Evolutionary conservation across 2,329 filamentous ascomycete species (phyloP).

Genomic region (Aspergillus spinulosporus): DNA sequence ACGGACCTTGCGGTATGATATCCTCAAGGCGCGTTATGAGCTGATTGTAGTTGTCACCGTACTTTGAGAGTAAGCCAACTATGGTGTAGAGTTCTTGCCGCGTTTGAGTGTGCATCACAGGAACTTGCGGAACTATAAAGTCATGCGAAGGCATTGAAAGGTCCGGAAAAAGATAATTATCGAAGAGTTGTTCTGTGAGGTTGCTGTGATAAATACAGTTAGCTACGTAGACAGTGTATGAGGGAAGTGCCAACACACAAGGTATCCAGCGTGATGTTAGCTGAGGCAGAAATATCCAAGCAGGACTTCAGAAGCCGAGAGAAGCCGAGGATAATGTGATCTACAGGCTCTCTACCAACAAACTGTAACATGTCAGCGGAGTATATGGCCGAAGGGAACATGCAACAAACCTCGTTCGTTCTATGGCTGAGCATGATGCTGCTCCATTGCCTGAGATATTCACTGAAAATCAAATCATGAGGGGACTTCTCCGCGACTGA

Average conservation of each 20-base stretch:
- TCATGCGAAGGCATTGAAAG: constrained; percentile 37
- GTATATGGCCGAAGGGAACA: not conserved
- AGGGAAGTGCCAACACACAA: constrained; percentile 27
- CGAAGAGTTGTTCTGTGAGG: constrained; percentile 58
- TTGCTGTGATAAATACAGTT: constrained; percentile 29
- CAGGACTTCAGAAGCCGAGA: constrained; percentile 46
- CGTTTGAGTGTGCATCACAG: constrained; percentile 56
- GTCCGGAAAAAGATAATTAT: constrained; percentile 66
- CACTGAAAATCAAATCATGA: constrained; percentile 37
- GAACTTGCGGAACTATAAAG: constrained; percentile 40
- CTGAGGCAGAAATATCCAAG: constrained; percentile 40
- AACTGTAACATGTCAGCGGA: constrained; percentile 36
- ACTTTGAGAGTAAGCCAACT: constrained; percentile 57
- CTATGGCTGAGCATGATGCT: constrained; percentile 44
- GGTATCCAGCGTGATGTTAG: constrained; percentile 35
- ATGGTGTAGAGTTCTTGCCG: constrained; percentile 63
- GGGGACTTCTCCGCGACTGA: constrained; percentile 43
- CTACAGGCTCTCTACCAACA: constrained; percentile 48
- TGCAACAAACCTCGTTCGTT: constrained; percentile 42
- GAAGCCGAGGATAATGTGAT: constrained; percentile 47
- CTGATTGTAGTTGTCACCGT: constrained; percentile 50
- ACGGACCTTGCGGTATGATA: constrained; percentile 53
- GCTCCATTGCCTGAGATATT: constrained; percentile 48
- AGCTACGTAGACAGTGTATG: not conserved
- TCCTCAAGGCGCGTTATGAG: constrained; percentile 55